A percentile compares a stretch with the other conserved stretches of the same genome.
Conservation (phyloP, 495 filamentous ascomycete species). For the Hyaloscypha variabilis region DNA sequence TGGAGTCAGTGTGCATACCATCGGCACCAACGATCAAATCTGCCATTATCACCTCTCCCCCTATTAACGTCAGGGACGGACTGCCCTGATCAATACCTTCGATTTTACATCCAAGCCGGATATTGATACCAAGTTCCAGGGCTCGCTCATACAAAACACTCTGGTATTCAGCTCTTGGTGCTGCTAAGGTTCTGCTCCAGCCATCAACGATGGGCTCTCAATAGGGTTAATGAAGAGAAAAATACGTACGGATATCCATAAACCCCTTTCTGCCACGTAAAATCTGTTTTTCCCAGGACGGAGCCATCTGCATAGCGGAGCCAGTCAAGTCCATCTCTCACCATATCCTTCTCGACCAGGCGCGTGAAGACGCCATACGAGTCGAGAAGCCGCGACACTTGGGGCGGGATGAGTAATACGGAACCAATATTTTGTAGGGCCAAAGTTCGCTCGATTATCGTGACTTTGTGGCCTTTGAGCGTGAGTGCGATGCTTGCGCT, state of each 20-base stretch:
- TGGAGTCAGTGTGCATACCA: neutral
- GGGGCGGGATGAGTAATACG: neutral
- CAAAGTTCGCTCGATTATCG: neutral
- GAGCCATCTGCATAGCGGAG: neutral
- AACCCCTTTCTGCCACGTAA: neutral
- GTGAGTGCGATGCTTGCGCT: neutral
- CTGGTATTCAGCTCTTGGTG: neutral
- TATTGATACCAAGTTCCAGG: neutral
- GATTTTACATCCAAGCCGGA: neutral
- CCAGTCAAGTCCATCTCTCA: neutral
- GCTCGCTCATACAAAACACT: slow-evolving; percentile 2
- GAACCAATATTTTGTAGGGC: neutral
- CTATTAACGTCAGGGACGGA: neutral
- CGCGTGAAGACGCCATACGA: neutral
- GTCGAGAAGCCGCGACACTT: neutral
- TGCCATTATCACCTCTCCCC: neutral
- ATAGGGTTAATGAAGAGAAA: no score
- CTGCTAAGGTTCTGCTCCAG: neutral
- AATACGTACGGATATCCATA: slow-evolving; percentile 2
- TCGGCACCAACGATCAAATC: neutral
- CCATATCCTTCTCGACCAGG: neutral
- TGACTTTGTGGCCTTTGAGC: neutral
- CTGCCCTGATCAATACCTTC: neutral
- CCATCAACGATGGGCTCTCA: no score
- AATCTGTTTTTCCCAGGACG: neutral